Percentiles rank a stretch among this genome's conserved stretches.
phyloP scores from a whole-genome alignment of 2,329 filamentous ascomycete genomes.

The Penicillium sp. region DNA sequence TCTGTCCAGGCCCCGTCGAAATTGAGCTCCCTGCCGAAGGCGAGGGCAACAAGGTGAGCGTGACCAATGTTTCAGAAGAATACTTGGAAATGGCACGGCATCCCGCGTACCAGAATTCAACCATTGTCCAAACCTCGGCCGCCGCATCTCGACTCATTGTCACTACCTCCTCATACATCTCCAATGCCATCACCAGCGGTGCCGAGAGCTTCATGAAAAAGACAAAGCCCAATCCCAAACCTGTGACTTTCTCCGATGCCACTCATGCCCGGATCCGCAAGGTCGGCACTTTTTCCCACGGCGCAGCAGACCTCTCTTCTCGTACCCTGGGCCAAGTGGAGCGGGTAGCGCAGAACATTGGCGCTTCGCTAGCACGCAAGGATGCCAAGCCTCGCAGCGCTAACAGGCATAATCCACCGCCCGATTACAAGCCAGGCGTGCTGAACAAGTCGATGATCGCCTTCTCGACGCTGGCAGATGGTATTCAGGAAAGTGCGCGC shows the following conservation, averaged over 20 bases:
- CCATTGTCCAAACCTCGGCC: conserved; percentile 82
- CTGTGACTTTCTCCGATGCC: conserved; percentile 82
- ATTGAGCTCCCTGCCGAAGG: conserved; percentile 53
- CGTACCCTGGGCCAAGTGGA: conserved; percentile 85
- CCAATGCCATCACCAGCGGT: conserved; percentile 74
- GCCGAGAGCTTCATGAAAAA: conserved; percentile 81
- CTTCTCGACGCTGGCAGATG: conserved; percentile 91
- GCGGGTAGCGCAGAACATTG: conserved; percentile 85
- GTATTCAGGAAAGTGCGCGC: conserved; percentile 83
- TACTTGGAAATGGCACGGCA: conserved; percentile 79
- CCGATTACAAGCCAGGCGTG: conserved; percentile 81
- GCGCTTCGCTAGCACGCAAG: conserved; percentile 72
- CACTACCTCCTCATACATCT: conserved; percentile 78
- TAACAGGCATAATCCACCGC: conserved; percentile 70
- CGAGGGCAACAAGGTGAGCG: conserved; percentile 51
- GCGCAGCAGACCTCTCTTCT: conserved; percentile 76
- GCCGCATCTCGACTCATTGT: conserved; percentile 90
- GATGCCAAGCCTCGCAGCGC: conserved; percentile 61
- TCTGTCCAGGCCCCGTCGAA: conserved; percentile 50
- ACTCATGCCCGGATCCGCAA: conserved; percentile 85
- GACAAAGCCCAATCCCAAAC: conserved; percentile 75
- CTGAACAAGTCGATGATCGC: conserved; percentile 97
- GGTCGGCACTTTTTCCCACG: conserved; percentile 82
- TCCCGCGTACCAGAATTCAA: conserved; percentile 87
- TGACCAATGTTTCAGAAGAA: conserved; percentile 54